These are phyloP conservation scores for Ogataea philodendri DNA, from an alignment of 805 yeast genomes.

Conservation along the genomic window DNA sequence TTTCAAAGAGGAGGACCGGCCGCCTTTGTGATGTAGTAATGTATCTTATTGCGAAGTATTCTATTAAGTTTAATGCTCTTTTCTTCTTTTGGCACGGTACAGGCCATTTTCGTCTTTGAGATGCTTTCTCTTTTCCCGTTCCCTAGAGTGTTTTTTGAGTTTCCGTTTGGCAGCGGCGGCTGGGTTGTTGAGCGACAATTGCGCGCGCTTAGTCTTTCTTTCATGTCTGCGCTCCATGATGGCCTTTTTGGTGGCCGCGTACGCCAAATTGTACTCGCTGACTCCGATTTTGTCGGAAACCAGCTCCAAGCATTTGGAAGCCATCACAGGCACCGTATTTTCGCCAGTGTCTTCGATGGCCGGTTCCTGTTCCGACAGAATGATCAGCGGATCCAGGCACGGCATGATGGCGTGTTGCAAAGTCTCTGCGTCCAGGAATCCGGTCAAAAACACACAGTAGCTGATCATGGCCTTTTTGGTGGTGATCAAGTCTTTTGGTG, in stretches of 20 bases:
- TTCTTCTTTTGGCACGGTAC: conserved; percentile 63
- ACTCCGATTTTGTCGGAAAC: conserved; percentile 70
- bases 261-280: conserved; percentile 59
- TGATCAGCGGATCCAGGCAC: conserved; percentile 31
- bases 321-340: conserved; percentile 30
- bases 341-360: conserved; percentile 37
- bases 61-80: conserved; percentile 12
- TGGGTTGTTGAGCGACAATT: conserved; percentile 74
- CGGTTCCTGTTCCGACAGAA: conserved; percentile 36
- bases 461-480: conserved; percentile 72
- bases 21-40: conserved; percentile 4
- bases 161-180: conserved; percentile 78
- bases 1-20: conserved; percentile 11
- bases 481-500: conserved; percentile 47
- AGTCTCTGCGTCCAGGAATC: conserved; percentile 41
- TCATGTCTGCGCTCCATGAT: conserved; percentile 68
- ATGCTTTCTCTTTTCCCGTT: conserved; percentile 73
- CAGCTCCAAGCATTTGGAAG: conserved; percentile 65
- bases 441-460: conserved; percentile 62
- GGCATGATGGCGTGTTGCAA: conserved; percentile 40
- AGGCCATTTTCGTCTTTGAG: conserved; percentile 75
- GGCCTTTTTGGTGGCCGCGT: conserved; percentile 59
- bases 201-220: conserved; percentile 72
- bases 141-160: conserved; percentile 69
- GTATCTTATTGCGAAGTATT: conserved; percentile 1